These are phyloP conservation scores for Coriaria nepalensis DNA, from an alignment of 306 rosid genomes.

Conservation along the genomic window DNA sequence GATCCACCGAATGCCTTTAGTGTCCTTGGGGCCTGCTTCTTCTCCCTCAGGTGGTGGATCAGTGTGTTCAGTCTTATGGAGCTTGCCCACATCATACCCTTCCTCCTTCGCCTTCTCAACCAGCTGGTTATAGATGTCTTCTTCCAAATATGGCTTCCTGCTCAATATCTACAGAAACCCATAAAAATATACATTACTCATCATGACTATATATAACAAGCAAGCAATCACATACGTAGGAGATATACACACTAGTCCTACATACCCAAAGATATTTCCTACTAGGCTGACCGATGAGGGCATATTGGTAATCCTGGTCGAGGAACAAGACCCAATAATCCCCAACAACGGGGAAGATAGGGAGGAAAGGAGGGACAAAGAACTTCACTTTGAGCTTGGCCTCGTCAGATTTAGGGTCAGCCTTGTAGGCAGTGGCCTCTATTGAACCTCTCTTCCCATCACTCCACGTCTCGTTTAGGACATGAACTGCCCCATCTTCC, in stretches of 20 bases:
- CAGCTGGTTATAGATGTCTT: conserved; percentile 44
- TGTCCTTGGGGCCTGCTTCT: conserved; percentile 32
- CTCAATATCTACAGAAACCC: conserved; percentile 38
- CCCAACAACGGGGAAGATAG: conserved; percentile 61
- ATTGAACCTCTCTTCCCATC: conserved; percentile 41
- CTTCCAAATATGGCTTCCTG: conserved; percentile 47
- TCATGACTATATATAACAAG: too few species aligned
- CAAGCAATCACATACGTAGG: too few species aligned
- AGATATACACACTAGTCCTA: background rate
- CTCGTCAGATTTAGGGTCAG: conserved; percentile 57
- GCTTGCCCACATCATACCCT: conserved; percentile 82
- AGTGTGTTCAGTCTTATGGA: conserved; percentile 71
- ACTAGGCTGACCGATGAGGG: conserved; percentile 65
- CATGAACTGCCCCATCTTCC: conserved; percentile 50
- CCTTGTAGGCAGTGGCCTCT: conserved; percentile 63
- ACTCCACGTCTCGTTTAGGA: conserved; percentile 80
- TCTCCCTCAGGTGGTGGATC: conserved; percentile 41
- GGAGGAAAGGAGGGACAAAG: conserved; percentile 70
- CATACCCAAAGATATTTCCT: conserved; percentile 83
- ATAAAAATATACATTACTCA: too few species aligned
- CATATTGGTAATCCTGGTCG: conserved; percentile 57
- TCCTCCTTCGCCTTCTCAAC: conserved; percentile 42
- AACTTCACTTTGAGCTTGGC: conserved; percentile 88
- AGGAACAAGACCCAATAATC: conserved; percentile 80
- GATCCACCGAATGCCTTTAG: conserved; percentile 63